These are phyloP conservation scores for Leishmania guyanensis DNA, from an alignment of 208 protist species.

Conservation along the genomic window DNA sequence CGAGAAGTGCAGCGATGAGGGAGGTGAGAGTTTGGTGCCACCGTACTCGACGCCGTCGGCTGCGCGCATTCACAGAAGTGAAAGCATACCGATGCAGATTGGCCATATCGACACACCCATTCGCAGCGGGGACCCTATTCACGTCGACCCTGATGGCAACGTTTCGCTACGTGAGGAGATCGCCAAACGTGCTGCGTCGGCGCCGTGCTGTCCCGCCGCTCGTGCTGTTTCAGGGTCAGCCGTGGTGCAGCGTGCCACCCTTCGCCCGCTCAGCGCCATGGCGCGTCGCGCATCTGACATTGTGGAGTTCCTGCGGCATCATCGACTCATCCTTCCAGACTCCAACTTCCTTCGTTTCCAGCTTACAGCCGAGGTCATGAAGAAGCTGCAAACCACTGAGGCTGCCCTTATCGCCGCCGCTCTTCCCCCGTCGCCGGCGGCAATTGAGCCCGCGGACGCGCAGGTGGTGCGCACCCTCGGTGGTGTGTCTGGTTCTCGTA, in stretches of 20 bases:
- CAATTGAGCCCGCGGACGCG: background rate
- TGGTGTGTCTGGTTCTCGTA: conserved; percentile 1
- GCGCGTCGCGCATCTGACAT: conserved; percentile 27
- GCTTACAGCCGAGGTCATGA: conserved; percentile 41
- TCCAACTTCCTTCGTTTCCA: conserved; percentile 69
- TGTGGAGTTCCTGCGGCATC: conserved; percentile 44
- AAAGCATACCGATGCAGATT: background rate
- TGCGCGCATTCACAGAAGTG: background rate
- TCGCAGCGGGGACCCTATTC: background rate
- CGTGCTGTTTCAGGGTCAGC: background rate
- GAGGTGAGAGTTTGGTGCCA: conserved; percentile 12
- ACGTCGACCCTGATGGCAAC: background rate
- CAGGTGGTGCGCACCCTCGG: conserved; percentile 7
- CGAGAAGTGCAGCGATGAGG: conserved; percentile 10
- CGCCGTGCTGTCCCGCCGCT: background rate
- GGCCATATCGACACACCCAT: background rate
- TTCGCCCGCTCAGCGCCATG: conserved; percentile 18
- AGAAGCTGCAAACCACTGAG: conserved; percentile 26
- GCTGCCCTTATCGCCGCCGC: conserved; percentile 21
- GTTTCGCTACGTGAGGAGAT: background rate
- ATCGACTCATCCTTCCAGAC: conserved; percentile 52
- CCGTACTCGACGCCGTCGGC: conserved; percentile 12
- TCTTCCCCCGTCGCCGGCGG: background rate
- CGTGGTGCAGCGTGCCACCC: background rate
- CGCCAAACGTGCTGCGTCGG: background rate